Evolutionary conservation across 495 filamentous ascomycete species (phyloP), one percentile per base, ranked within the genome.

Genomic region (Umbilicaria muhlenbergii): DNA sequence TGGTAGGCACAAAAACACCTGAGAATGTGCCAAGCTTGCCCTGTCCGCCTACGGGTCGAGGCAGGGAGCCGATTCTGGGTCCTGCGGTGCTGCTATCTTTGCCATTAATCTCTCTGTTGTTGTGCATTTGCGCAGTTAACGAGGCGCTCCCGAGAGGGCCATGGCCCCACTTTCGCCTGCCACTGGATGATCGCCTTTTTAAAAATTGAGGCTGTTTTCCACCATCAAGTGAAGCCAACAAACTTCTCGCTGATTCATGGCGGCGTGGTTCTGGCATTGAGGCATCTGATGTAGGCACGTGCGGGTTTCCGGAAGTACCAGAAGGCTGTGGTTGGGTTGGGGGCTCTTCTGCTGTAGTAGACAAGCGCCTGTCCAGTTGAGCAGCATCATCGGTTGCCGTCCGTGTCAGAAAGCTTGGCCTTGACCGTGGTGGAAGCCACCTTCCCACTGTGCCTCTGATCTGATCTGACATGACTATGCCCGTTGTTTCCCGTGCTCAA

Each of bases 1-100:
- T 86, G 5, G 84, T 86, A 17, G 86, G 86, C 16, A 91, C 80
- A 57, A 87, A 93, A 34, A 91, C 86, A 7, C 83, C 83, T 10
- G 81, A 80, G 53, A 83, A 78, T 3, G 75, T 76, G 13, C 81
- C 79, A 42, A 88, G 69, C 57, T 86, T 88, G 46, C 65, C 66
- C 2, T 64, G 52, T 36, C 63, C 65, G 28, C 75, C 74, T 38
- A 65, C 51, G 17, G 67, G 58, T 39, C 72, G 63, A 34, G 60
- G 65, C 39, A 42, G 19, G 14, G 41, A 42, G 15, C 41, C 41
- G 15, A 42, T 16, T 11, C 35, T 42, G 18, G 50, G 48, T 18
- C 36, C 32, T 28, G 44, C 32, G 13, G 32, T 17, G 36, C 49
- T 42, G 14, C 43, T 45, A 50, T 53, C 51, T 39, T 53, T 43